Evolutionary conservation across 192 early-diverging fungal genomes (phyloP), one percentile per base, ranked within the genome.

Genomic region (Cladochytrium replicatum): DNA sequence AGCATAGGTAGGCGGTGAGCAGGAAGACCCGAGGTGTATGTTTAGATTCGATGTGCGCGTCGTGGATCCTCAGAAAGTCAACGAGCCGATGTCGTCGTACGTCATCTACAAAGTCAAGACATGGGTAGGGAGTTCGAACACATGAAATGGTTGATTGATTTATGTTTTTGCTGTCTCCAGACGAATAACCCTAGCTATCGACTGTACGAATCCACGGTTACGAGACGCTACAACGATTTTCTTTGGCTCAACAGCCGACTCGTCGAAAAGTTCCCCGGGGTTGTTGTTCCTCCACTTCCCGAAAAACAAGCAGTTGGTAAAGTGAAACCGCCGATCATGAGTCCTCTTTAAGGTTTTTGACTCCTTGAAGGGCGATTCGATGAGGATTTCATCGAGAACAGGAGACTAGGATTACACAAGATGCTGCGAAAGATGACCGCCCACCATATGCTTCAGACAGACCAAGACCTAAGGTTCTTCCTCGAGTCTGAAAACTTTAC

Each of bases 311-410:
- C 83, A 3, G 52, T 93, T 41, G 88, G 87, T 82, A 58, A 53
- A 42, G 1, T 9, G 19, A 24, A 1, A 30, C n/a, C n/a, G n/a
- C n/a, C n/a, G n/a, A 29, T 11, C 38, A 3, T n/a, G 45, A 50
- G 42, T 32, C 48, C 24, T 27, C 13, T 47, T 22, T 9, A n/a
- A n/a, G n/a, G n/a, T n/a, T n/a, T 25, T 22, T 32, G 15, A 26
- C 11, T n/a, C 23, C 2, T 2, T 38, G 13, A 29, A 80, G 86
- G 85, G 9, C 82, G 93, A 19, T 97, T 97, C 50, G 84, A 91
- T 56, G 87, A 94, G 60, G 91, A 93, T 48, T 97, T 97, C 79
- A 81, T 97, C 8, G 90, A 97, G 61, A 77, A 74, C 30, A 75
- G 93, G 8, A 75, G 91, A 2, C 70, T 76, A 27, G 88, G 82